Conservation (phyloP, 2,329 filamentous ascomycete genomes). For the Cladophialophora carrionii region DNA sequence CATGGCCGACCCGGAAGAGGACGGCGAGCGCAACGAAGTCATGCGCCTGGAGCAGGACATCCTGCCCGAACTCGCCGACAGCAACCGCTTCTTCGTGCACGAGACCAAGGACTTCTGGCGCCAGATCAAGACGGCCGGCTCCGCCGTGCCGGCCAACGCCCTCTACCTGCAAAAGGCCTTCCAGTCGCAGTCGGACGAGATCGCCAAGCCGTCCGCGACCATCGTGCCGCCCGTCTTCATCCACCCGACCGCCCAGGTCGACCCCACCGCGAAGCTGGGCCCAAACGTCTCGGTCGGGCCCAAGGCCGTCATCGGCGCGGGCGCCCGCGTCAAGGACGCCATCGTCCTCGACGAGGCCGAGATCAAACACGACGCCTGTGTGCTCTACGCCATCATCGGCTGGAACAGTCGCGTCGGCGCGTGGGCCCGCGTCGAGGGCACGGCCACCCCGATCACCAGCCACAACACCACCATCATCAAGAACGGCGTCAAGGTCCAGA, state of each 20-base stretch:
- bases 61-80: slow-evolving; percentile 90
- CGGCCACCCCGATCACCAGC: slow-evolving; percentile 81
- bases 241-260: slow-evolving; percentile 85
- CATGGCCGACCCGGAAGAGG: slow-evolving; percentile 72
- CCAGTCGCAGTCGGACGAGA: slow-evolving; percentile 79
- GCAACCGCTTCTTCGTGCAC: slow-evolving; percentile 96
- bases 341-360: slow-evolving; percentile 94
- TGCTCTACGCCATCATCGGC: slow-evolving; percentile 93
- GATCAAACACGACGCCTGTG: slow-evolving; percentile 94
- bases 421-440: slow-evolving; percentile 98
- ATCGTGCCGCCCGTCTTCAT: slow-evolving; percentile 94
- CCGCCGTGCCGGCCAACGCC: slow-evolving; percentile 93
- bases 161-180: slow-evolving; percentile 94
- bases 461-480: slow-evolving; percentile 95
- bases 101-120: slow-evolving; percentile 99
- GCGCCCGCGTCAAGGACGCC: slow-evolving; percentile 90
- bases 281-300: slow-evolving; percentile 96
- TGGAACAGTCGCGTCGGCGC: slow-evolving; percentile 95
- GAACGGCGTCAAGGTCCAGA: slow-evolving; percentile 98
- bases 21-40: slow-evolving; percentile 77
- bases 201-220: slow-evolving; percentile 79
- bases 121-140: slow-evolving; percentile 98
- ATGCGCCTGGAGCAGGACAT: slow-evolving; percentile 97
- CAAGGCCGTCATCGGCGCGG: slow-evolving; percentile 80
- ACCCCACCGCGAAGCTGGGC: slow-evolving; percentile 93